phyloP scores from a whole-genome alignment of 768 basidiomycete genomes.

The Russula compacta region DNA sequence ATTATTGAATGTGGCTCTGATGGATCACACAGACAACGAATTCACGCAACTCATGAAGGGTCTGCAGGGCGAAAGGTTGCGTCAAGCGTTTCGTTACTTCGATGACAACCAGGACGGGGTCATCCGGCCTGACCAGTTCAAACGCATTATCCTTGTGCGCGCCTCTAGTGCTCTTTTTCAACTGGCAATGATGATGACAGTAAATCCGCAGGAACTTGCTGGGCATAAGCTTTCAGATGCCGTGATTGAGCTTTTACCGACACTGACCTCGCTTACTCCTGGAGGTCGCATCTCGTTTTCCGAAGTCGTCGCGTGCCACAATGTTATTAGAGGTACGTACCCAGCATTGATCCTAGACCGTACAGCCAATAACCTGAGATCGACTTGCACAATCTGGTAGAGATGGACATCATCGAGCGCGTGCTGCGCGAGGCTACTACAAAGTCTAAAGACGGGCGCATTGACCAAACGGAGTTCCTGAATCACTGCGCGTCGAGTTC shows the following conservation, averaged over 20 bases:
- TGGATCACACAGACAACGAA: slow-evolving; percentile 60
- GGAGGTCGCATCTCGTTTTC: slow-evolving; percentile 92
- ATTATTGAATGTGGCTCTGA: slow-evolving; percentile 14
- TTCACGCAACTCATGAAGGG: slow-evolving; percentile 99
- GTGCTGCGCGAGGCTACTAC: slow-evolving; percentile 86
- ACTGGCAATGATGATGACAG: neutral
- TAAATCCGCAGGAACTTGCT: slow-evolving; percentile 66
- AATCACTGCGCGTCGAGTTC: slow-evolving; percentile 79
- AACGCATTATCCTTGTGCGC: slow-evolving; percentile 85
- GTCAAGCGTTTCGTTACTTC: slow-evolving; percentile 90
- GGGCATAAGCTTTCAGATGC: slow-evolving; percentile 95
- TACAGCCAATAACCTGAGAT: neutral
- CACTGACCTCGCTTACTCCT: slow-evolving; percentile 80
- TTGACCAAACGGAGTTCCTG: slow-evolving; percentile 92
- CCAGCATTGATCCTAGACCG: neutral
- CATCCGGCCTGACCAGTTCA: slow-evolving; percentile 89
- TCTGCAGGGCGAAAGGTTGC: slow-evolving; percentile 91
- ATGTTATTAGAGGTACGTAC: slow-evolving; percentile 76
- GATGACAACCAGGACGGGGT: slow-evolving; percentile 89
- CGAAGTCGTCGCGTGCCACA: slow-evolving; percentile 95
- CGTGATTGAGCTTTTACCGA: slow-evolving; percentile 87
- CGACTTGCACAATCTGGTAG: slow-evolving; percentile 28
- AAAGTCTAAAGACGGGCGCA: slow-evolving; percentile 90
- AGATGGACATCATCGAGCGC: slow-evolving; percentile 96
- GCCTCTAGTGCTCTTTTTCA: neutral